Evolutionary conservation across 140 eudicot species (phyloP).

Genomic region (Stevia rebaudiana): DNA sequence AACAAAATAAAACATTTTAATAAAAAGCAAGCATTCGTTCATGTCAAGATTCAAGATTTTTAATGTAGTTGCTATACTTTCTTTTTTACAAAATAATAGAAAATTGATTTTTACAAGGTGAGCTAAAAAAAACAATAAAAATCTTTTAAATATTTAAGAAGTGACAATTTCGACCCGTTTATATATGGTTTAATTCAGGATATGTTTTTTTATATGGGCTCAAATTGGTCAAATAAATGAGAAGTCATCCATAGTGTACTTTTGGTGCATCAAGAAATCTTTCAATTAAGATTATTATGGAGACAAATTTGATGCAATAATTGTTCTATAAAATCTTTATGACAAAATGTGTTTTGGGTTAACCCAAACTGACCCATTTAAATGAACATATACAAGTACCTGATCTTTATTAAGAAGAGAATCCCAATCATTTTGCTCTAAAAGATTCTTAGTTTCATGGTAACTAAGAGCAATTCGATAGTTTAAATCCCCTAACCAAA

Average conservation of each 20-base stretch:
- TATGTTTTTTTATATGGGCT: background rate
- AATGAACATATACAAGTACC: constrained; percentile 31
- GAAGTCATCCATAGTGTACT: background rate
- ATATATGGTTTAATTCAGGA: background rate
- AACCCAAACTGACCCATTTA: background rate
- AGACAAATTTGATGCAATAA: background rate
- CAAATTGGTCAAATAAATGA: background rate
- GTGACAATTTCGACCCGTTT: background rate
- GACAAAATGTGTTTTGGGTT: background rate
- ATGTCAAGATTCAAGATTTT: constrained; percentile 10
- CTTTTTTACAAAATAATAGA: no score
- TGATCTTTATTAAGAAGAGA: constrained; percentile 61
- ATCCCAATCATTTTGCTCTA: constrained; percentile 57
- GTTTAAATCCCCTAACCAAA: constrained; percentile 73
- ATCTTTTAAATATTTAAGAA: background rate
- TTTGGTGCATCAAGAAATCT: background rate
- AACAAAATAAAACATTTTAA: background rate
- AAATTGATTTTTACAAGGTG: no score
- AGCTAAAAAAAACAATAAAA: background rate
- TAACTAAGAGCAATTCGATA: constrained; percentile 62
- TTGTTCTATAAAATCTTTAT: background rate
- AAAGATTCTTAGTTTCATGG: constrained; percentile 44
- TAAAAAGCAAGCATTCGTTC: background rate
- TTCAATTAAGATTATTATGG: background rate
- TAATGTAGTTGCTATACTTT: no score